phyloP scores from a whole-genome alignment of 1,284 basidiomycete genomes.

The Ceratobasidium sp. region DNA sequence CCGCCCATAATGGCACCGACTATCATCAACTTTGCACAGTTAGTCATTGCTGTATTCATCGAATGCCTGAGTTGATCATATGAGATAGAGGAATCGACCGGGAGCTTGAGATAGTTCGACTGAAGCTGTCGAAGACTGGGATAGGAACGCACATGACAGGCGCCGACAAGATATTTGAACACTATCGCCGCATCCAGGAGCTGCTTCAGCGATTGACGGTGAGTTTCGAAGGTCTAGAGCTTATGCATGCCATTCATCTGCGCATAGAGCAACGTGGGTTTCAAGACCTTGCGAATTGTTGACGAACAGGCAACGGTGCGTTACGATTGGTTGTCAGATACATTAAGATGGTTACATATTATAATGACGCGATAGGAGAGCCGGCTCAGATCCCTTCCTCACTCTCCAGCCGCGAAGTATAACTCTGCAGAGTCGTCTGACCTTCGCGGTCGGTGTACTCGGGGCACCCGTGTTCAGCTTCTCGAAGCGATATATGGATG shows the following conservation, averaged over 20 bases:
- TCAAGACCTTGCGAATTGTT: slow-evolving; percentile 5
- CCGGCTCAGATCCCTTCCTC: neutral
- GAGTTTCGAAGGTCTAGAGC: neutral
- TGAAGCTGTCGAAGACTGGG: neutral
- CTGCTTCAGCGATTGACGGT: slow-evolving; percentile 17
- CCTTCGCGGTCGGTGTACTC: neutral
- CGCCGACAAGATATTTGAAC: slow-evolving; percentile 2
- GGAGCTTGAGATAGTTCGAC: neutral
- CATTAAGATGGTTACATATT: too few relatives aligned
- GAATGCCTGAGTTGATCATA: neutral
- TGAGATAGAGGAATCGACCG: neutral
- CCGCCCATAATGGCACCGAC: neutral
- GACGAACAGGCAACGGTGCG: neutral
- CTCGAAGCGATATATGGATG: neutral
- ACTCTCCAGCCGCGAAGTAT: neutral
- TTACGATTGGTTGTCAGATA: neutral
- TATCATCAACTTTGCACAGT: neutral
- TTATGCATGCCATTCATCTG: neutral
- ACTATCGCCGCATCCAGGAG: slow-evolving; percentile 9
- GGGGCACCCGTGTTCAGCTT: neutral
- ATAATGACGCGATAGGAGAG: neutral
- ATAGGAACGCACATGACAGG: neutral
- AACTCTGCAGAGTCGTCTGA: neutral
- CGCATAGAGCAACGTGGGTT: neutral
- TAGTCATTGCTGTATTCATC: too few relatives aligned